Percentiles rank a stretch among this genome's conserved stretches.
Conservation (phyloP, 495 filamentous ascomycete genomes). For the Extremus antarcticus region DNA sequence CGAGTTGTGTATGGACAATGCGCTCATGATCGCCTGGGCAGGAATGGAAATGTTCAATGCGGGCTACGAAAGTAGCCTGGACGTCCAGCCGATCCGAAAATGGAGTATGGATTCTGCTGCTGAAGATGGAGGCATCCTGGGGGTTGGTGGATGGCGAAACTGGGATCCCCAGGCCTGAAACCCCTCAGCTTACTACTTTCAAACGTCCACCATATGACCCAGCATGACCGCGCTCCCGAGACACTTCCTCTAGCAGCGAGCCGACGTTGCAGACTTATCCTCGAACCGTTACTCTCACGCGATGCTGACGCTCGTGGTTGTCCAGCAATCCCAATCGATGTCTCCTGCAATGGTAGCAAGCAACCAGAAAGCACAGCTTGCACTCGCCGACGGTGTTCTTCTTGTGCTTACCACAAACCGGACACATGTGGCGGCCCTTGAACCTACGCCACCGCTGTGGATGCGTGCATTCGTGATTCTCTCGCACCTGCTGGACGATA, state of each 20-base stretch:
- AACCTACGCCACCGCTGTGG: not conserved
- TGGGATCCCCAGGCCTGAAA: too few species aligned
- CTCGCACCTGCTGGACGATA: not conserved
- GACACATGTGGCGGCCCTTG: not conserved
- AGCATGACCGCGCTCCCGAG: too few species aligned
- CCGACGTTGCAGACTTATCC: too few species aligned
- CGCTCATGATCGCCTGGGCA: slow-evolving; percentile 96
- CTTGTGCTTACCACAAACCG: not conserved
- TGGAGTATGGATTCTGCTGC: slow-evolving; percentile 64
- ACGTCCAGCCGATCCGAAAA: slow-evolving; percentile 49
- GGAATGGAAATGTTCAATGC: slow-evolving; percentile 83
- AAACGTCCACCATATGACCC: too few species aligned
- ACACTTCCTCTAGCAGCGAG: too few species aligned
- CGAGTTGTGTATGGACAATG: slow-evolving; percentile 81
- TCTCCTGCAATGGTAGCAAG: not conserved
- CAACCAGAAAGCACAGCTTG: not conserved
- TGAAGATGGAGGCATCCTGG: slow-evolving; percentile 36
- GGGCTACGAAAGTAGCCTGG: slow-evolving; percentile 55
- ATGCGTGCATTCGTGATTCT: not conserved
- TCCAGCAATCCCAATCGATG: not conserved
- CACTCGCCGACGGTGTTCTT: not conserved
- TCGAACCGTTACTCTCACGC: too few species aligned
- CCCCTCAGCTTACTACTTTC: too few species aligned
- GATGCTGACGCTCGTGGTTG: too few species aligned
- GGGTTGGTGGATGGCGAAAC: slow-evolving; percentile 18